Evolutionary conservation across 371 early-diverging fungal genomes (phyloP), one percentile per base, ranked within the genome.

Genomic region (Mucor sp.): DNA sequence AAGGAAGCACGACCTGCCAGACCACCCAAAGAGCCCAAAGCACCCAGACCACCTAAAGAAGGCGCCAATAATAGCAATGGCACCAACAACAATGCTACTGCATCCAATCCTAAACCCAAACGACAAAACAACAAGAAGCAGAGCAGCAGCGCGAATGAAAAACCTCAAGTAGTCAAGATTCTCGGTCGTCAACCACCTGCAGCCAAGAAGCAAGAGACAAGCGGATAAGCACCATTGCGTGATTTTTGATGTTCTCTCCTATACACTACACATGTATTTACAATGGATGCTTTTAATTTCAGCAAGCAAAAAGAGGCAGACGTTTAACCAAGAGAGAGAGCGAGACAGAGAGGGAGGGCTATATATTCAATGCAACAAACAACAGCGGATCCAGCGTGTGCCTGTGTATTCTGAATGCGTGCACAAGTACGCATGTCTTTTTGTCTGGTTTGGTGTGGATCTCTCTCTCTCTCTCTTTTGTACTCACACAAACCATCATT

Each of bases 121-220:
- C 68, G 63, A 63, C 48, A 25, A 21, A 69, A 43, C 35, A 57
- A 48, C 35, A 58, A 62, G 62, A 44, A 57, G 11, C 23, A n/a
- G n/a, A n/a, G n/a, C n/a, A n/a, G n/a, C n/a, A n/a, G n/a, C n/a
- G n/a, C 39, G 28, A 59, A 41, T 17, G 58, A 63, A 48, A 62
- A 76, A 27, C 70, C 67, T 50, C 70, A 65, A 53, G 64, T 70
- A 12, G 63, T 75, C 27, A 72, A 76, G 25, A 76, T 81, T 47
- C 69, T 81, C 25, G 74, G 70, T n/a, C 74, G 77, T 56, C 73
- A 60, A 62, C 19, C 30, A 35, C n/a, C 57, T 33, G 57, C 57
- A n/a, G 33, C 33, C 15, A 57, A 57, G 17, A 57, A 57, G 57
- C 30, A 28, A 33, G 53, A 53, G 6, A 32, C 57, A 57, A 39